These are phyloP conservation scores for Sicyos baderoa DNA, from an alignment of 306 rosid species.

Conservation along the genomic window DNA sequence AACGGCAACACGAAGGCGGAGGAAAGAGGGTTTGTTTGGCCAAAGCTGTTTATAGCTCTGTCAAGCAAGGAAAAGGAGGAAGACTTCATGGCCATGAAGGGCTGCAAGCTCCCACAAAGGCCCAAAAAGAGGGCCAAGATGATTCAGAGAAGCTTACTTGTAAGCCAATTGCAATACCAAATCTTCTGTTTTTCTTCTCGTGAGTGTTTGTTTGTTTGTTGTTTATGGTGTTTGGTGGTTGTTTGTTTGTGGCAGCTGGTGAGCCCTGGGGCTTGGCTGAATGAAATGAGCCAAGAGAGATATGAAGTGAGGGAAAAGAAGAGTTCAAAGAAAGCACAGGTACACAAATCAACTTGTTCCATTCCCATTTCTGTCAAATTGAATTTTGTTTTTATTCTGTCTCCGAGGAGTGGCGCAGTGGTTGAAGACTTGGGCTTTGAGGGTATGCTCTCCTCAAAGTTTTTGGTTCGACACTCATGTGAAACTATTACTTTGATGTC, in stretches of 20 bases:
- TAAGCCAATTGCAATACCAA: constrained; percentile 14
- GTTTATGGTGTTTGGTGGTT: neutral
- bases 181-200: neutral
- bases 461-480: no score
- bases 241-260: constrained; percentile 42
- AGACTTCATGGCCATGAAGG: no score
- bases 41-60: constrained; percentile 50
- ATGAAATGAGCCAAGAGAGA: constrained; percentile 86
- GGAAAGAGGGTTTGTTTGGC: constrained; percentile 54
- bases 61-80: no score
- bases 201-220: neutral
- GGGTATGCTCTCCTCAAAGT: no score
- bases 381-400: neutral
- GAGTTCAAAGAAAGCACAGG: constrained; percentile 57
- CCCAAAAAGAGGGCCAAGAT: no score
- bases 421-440: no score
- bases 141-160: no score
- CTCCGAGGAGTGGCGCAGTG: no score
- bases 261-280: constrained; percentile 87
- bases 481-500: no score
- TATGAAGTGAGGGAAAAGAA: constrained; percentile 85
- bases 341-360: neutral
- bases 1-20: constrained; percentile 32
- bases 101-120: no score
- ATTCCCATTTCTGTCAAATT: neutral